phyloP scores from a whole-genome alignment of 2,329 filamentous ascomycete genomes.

The Diplodia mutila region DNA sequence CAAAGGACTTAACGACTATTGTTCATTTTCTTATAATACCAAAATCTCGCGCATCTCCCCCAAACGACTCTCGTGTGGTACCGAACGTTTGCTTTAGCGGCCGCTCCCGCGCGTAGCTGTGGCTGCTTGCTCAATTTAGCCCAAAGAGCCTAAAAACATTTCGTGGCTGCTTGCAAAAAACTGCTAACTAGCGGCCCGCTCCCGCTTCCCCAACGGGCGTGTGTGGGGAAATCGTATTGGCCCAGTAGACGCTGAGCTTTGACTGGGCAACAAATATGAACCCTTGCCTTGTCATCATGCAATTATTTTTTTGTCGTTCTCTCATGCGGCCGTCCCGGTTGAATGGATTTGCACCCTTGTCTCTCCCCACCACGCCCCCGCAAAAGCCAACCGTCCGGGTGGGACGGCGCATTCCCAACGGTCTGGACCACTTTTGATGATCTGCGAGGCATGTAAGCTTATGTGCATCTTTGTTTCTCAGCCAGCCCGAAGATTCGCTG shows the following conservation, averaged over 20 bases:
- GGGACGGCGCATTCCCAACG: not conserved
- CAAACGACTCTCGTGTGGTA: not conserved
- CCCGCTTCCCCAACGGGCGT: not conserved
- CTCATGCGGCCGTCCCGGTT: not conserved
- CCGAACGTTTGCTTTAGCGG: not conserved
- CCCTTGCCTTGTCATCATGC: not conserved
- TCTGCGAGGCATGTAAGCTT: not conserved
- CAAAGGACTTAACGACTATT: not conserved
- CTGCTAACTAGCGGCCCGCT: not conserved
- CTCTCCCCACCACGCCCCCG: not conserved
- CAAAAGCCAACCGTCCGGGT: not conserved
- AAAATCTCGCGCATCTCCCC: too few relatives aligned
- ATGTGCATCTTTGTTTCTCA: not conserved
- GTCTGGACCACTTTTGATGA: not conserved
- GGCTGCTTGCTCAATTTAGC: not conserved
- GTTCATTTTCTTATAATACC: not conserved
- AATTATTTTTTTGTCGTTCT: not conserved
- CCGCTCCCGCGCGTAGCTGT: not conserved
- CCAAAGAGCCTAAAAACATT: not conserved
- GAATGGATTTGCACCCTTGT: not conserved
- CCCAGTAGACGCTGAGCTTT: not conserved
- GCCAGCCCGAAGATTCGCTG: not conserved
- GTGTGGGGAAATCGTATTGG: not conserved
- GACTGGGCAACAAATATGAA: not conserved
- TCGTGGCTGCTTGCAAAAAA: not conserved